Base-by-base conservation (phyloP, 139 green algal genomes). In the Mesotaenium endlicherianum region DNA sequence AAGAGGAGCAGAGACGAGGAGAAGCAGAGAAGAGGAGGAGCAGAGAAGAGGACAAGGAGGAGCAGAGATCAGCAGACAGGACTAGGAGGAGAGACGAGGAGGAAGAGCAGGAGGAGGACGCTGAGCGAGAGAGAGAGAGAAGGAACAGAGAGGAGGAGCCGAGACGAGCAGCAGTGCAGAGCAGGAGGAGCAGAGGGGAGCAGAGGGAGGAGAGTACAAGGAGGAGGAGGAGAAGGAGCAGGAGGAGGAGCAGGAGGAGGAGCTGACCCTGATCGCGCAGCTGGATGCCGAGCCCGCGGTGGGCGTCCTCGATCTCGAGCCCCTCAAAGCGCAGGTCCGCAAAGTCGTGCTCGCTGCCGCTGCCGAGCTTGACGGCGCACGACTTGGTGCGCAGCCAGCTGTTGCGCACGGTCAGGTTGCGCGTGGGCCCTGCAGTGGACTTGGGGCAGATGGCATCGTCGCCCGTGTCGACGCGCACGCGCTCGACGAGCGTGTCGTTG, bases 361-460 rank as follows among this genome's bases (percentile, higher is more conserved):
- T 83, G 57, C 75, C 75, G 58, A 83, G 55, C 64, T 83, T 83
- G 17, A 83, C 59, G 16, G 75, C 75, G 26, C n/a, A 58, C 64
- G 75, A 83, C 64, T 83, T 83, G 39, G 57, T 59, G 5, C 75
- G 57, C 17, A 83, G 55, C 58, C 59, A 82, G 75, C 75, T 70
- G 75, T 83, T 40, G 6, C 6, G 11, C 57, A 47, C 59, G 6
- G 75, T 58, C 26, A 83, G 59, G 26, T 83, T 80, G 57, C 8
- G 6, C 17, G n/a, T 80, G 16, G 75, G 58, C 20, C 75, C 75
- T 14, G 30, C n/a, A 17, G 11, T 82, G 6, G 75, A 47, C n/a
- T 83, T 83, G 17, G 75, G 11, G 26, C 75, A 83, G 30, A 83
- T 82, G 26, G 57, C 75, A 42, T 83, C 75, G 59, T 83, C 75